Evolutionary conservation across 441 rosid genomes (phyloP), one percentile per base, ranked within the genome.

Genomic region (Capsella rubella): DNA sequence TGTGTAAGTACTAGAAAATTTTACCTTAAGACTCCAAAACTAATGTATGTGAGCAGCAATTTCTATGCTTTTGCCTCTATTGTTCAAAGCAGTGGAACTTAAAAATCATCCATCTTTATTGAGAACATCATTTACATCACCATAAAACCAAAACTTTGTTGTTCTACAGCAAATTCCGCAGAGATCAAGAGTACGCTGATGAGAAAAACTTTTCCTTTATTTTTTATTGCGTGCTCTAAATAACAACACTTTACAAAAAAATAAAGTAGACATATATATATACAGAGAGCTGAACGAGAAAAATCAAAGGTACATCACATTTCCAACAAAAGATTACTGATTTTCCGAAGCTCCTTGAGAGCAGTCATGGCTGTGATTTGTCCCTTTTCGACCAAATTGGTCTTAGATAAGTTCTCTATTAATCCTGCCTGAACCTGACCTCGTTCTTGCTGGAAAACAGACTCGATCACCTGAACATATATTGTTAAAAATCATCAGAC

Each of bases 271-370:
- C 43, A 58, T 64, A 67, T 35, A 64, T 18, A 64, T 64, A 65
- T 31, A 54, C 67, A 72, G 69, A 50, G 63, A 4, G 35, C 3
- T 43, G 62, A 58, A 71, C 8, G 27, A 43, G 64, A 75, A 43
- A 50, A 53, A 67, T 61, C 73, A 53, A 42, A 32, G 61, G 12
- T 45, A 43, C 39, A 49, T 95, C 87, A 89, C 97, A 89, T 92
- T 80, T 95, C 95, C 12, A 91, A 84, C 71, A 95, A 80, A 60
- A 89, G 81, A 83, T 88, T 89, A 90, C 99, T 95, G 65, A 92
- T 92, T 77, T 89, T 91, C 71, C 98, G 87, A 58, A 95, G 96
- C 91, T 95, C 99, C 55, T 85, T 86, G 27, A 95, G 88, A 61
- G 98, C 99, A 68, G 91, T 79, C 78, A 87, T 63, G 31, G 97